A percentile compares a stretch with the other conserved stretches of the same genome.
Evolutionary conservation across 108 stramenopile species (phyloP).

Genomic region (Nannochloropsis gaditana): DNA sequence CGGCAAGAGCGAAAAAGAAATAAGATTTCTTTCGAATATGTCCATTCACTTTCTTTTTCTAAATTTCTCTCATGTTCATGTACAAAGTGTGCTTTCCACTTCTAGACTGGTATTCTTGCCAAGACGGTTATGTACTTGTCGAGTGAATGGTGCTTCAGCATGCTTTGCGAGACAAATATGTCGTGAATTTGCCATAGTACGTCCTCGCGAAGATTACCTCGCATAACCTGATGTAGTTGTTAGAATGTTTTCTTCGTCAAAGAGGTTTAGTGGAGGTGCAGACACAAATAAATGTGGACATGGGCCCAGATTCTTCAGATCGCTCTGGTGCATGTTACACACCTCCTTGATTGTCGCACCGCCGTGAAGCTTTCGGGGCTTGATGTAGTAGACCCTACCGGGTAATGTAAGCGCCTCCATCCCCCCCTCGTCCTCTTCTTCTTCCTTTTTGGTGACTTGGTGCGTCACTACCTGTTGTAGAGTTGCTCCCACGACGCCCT

Average conservation of each 20-base stretch:
- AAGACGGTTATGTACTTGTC: constrained; percentile 49
- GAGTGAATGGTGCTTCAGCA: constrained; percentile 50
- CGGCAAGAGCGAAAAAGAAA: no score
- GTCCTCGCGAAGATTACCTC: constrained; percentile 51
- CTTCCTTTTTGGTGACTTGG: neutral
- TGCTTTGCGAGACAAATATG: constrained; percentile 51
- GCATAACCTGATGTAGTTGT: constrained; percentile 26
- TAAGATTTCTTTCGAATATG: no score
- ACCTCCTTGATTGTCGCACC: constrained; percentile 37
- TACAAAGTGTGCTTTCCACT: neutral
- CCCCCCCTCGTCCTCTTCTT: constrained; percentile 31
- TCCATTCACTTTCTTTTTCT: no score
- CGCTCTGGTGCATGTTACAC: neutral
- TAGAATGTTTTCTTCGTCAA: neutral
- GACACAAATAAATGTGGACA: neutral
- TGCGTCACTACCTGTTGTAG: neutral
- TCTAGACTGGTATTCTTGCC: constrained; percentile 29
- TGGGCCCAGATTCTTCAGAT: no score
- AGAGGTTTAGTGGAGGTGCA: no score
- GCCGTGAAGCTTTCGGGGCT: constrained; percentile 46
- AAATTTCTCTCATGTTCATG: no score
- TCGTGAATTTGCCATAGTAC: constrained; percentile 55
- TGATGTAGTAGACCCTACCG: constrained; percentile 50
- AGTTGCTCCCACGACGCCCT: neutral
- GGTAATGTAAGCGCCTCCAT: constrained; percentile 39